These are phyloP conservation scores for Lichtheimia ornata DNA, from an alignment of 371 early-diverging fungal genomes.

Conservation along the genomic window DNA sequence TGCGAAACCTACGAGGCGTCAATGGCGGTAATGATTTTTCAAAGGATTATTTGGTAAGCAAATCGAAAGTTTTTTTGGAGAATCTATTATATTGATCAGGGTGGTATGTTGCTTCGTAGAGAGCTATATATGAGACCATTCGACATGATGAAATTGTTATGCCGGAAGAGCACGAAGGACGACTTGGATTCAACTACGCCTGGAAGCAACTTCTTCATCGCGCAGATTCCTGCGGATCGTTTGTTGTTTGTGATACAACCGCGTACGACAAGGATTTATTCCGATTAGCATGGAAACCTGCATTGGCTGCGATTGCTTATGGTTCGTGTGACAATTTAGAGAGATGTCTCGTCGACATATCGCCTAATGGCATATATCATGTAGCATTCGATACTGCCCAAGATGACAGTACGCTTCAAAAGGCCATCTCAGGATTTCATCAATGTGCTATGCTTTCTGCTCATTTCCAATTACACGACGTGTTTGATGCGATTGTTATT, in stretches of 20 bases:
- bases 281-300: slow-evolving; percentile 58
- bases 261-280: slow-evolving; percentile 72
- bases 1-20: slow-evolving; percentile 76
- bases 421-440: slow-evolving; percentile 80
- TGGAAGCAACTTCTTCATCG: slow-evolving; percentile 87
- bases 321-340: slow-evolving; percentile 27
- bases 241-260: slow-evolving; percentile 52
- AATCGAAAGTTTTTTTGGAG: not conserved
- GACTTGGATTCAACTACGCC: slow-evolving; percentile 90
- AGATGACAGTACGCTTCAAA: slow-evolving; percentile 77
- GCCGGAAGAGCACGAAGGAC: slow-evolving; percentile 92
- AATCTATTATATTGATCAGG: not conserved
- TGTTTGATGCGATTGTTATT: slow-evolving; percentile 78
- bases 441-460: slow-evolving; percentile 78
- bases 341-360: too few species aligned
- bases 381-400: slow-evolving; percentile 82
- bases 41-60: slow-evolving; percentile 64
- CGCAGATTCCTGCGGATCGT: slow-evolving; percentile 48
- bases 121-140: slow-evolving; percentile 77
- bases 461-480: slow-evolving; percentile 70
- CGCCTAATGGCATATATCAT: not conserved
- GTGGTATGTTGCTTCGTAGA: slow-evolving; percentile 16
- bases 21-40: slow-evolving; percentile 77
- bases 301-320: slow-evolving; percentile 71
- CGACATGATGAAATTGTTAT: slow-evolving; percentile 81